Evolutionary conservation across 306 rosid species (phyloP), one percentile per base, ranked within the genome.

Genomic region (Albizia julibrissin): DNA sequence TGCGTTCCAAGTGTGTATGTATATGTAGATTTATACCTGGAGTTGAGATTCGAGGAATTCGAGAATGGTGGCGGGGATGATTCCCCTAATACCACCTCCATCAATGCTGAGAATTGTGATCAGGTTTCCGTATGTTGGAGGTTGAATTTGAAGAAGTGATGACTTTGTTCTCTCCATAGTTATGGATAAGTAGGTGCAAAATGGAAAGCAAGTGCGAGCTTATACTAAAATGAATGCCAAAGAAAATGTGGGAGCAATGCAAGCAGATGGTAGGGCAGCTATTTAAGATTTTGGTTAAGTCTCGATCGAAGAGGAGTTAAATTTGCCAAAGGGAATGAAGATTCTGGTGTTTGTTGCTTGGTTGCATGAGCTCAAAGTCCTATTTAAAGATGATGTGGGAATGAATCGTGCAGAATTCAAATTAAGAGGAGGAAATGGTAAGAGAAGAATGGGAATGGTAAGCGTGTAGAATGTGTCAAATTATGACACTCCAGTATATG

Each of bases 81-180:
- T 78, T 24, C 94, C 92, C 83, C 94, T 86, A 26, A 89, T 85
- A 50, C 92, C 92, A 61, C 92, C 92, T 16, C 92, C 94, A 81
- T 91, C 94, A 24, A 91, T 89, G 86, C 90, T 89, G 11, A 91
- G 74, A 59, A 89, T 54, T 24, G 90, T 89, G 33, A 91, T 78
- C 6, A 83, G 79, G 65, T 86, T 85, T 50, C 89, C 92, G 29
- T 31, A 84, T 31, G 88, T 86, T 33, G 91, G 91, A 31, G 92
- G 80, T 78, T 84, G 91, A 11, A 87, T 71, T 10, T 81, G 85
- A 5, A 18, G 13, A 10, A 59, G 40, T 67, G 82, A 79, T 10
- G 83, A 79, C 61, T 12, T 16, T 0, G 61, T 81, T 81, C 74
- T 75, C 69, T 75, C 80, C 85, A 67, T 75, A 24, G 16, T 61